phyloP scores from a whole-genome alignment of 495 filamentous ascomycete species.

The Neurospora intermedia region DNA sequence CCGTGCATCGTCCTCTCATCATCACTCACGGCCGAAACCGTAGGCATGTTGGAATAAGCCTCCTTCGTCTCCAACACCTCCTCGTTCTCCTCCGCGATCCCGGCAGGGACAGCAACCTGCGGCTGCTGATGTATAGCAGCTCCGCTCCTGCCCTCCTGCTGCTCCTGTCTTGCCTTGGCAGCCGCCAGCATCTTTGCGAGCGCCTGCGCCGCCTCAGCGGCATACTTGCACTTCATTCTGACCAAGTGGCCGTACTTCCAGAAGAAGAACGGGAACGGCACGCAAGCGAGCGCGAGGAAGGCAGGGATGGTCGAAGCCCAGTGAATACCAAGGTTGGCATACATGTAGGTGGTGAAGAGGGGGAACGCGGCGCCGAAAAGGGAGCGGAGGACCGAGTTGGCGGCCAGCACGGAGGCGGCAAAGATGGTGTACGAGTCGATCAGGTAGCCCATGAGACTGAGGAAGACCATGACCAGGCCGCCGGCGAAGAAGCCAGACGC shows the following conservation, averaged over 20 bases:
- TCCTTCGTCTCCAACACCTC: background rate
- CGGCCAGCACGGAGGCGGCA: constrained; percentile 69
- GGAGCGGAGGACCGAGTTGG: constrained; percentile 56
- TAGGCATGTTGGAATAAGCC: background rate
- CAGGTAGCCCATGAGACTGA: constrained; percentile 68
- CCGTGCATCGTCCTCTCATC: constrained; percentile 12
- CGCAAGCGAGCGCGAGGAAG: constrained; percentile 62
- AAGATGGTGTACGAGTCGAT: constrained; percentile 74
- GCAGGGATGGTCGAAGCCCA: constrained; percentile 73
- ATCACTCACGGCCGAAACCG: constrained; percentile 8
- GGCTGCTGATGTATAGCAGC: constrained; percentile 1
- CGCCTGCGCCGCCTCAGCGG: constrained; percentile 50
- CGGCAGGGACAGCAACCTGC: constrained; percentile 1
- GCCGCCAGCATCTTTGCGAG: constrained; percentile 22
- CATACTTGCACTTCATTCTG: constrained; percentile 62
- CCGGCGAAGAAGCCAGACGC: constrained; percentile 37
- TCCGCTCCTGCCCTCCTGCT: constrained; percentile 5
- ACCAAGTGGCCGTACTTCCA: constrained; percentile 62
- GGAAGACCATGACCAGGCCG: constrained; percentile 49
- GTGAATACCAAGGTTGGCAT: constrained; percentile 62
- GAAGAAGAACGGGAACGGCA: constrained; percentile 74
- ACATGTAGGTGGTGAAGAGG: constrained; percentile 73
- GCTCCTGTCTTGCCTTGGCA: background rate
- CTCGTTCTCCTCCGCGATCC: background rate
- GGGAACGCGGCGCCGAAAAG: constrained; percentile 77